Evolutionary conservation across 1,139 yeast genomes (phyloP).

Genomic region (Meyerozyma elateridarum): DNA sequence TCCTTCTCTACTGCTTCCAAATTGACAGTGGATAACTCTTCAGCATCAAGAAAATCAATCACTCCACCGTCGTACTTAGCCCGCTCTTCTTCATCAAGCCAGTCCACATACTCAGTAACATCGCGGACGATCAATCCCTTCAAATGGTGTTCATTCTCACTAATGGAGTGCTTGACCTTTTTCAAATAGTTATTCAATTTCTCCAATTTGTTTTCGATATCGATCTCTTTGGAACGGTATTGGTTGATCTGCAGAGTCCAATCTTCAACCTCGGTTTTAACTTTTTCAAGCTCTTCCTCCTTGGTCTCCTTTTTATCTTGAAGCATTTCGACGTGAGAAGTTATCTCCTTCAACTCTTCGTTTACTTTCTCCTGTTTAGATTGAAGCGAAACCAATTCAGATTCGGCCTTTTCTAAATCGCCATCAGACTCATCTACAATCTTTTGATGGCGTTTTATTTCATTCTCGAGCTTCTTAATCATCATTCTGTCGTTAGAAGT

Average conservation of each 20-base stretch:
- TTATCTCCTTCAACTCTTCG: conserved; percentile 29
- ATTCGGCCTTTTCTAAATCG: conserved; percentile 28
- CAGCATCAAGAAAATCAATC: conserved; percentile 43
- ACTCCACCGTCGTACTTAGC: conserved; percentile 29
- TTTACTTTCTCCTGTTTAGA: conserved; percentile 30
- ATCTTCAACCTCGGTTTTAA: conserved; percentile 46
- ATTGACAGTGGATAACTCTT: conserved; percentile 50
- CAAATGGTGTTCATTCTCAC: conserved; percentile 34
- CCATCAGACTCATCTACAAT: conserved; percentile 39
- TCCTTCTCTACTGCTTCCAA: conserved; percentile 46
- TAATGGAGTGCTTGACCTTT: conserved; percentile 36
- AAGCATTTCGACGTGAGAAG: conserved; percentile 20
- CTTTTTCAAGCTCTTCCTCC: conserved; percentile 31
- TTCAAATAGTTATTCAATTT: conserved; percentile 43
- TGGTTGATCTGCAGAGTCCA: conserved; percentile 53
- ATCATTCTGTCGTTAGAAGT: conserved; percentile 58
- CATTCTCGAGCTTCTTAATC: conserved; percentile 64
- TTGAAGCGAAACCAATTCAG: conserved; percentile 26
- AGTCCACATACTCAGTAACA: conserved; percentile 42
- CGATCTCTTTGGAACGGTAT: conserved; percentile 66
- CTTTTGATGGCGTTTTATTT: conserved; percentile 50
- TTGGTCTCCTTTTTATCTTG: conserved; percentile 27
- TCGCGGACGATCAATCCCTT: conserved; percentile 47
- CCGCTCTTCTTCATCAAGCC: conserved; percentile 44
- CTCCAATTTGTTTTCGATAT: conserved; percentile 61